Percentiles rank a stretch among this genome's conserved stretches.
Conservation (phyloP, 2,329 filamentous ascomycete genomes). For the Kalaharituber pfeilii region DNA sequence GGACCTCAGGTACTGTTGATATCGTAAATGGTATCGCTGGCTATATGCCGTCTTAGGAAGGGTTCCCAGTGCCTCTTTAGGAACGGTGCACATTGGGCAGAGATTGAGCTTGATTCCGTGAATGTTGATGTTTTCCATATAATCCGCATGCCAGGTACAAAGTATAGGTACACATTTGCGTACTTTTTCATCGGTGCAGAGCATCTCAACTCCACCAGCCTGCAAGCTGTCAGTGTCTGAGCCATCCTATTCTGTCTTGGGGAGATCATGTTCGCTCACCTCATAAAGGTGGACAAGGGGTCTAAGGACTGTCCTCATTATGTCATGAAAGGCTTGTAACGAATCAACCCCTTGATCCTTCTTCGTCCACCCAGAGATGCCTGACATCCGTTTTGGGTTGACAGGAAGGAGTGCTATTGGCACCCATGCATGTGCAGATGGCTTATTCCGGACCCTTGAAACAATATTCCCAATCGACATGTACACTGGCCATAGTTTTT, state of each 20-base stretch:
- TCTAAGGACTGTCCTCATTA: not conserved
- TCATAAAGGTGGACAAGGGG: not conserved
- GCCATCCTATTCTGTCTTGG: too few species aligned
- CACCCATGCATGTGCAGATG: too few species aligned
- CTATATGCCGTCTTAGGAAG: too few species aligned
- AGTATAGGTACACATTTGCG: not conserved
- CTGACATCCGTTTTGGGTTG: too few species aligned
- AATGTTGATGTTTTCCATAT: slow-evolving; percentile 1
- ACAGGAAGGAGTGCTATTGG: too few species aligned
- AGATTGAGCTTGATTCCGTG: not conserved
- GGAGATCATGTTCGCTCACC: too few species aligned
- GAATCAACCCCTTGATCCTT: not conserved
- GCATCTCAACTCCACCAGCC: not conserved
- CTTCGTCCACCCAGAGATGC: too few species aligned
- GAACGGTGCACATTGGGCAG: not conserved
- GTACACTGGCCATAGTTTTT: slow-evolving; percentile 6
- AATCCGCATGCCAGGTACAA: slow-evolving; percentile 3
- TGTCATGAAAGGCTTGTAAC: not conserved
- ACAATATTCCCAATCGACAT: too few species aligned
- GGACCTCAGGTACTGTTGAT: not conserved
- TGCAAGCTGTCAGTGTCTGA: too few species aligned
- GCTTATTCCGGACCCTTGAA: too few species aligned
- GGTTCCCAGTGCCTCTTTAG: not conserved
- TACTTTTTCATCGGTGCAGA: slow-evolving; percentile 1
- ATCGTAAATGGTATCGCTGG: not conserved